Percentiles rank a stretch among this genome's conserved stretches.
phyloP scores from a whole-genome alignment of 2,329 filamentous ascomycete genomes.

The Botrytis hyacinthi region DNA sequence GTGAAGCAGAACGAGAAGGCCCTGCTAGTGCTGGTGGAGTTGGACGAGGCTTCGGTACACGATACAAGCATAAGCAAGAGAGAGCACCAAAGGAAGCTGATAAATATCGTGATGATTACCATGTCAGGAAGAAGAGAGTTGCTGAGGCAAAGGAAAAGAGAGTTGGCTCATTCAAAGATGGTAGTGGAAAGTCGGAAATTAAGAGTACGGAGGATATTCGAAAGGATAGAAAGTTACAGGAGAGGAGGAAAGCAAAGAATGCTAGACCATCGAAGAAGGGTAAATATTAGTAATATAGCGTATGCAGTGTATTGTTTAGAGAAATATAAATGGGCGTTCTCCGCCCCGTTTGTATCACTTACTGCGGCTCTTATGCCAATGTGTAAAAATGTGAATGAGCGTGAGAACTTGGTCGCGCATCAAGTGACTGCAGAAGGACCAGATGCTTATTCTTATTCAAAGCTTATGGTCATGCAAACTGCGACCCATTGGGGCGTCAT shows the following conservation, averaged over 20 bases:
- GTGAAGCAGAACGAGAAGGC: slow-evolving; percentile 67
- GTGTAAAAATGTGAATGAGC: neutral
- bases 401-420: neutral
- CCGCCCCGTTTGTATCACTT: neutral
- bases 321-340: slow-evolving; percentile 19
- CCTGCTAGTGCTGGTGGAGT: slow-evolving; percentile 37
- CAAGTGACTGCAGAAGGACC: neutral
- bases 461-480: neutral
- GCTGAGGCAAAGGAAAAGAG: slow-evolving; percentile 84
- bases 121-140: slow-evolving; percentile 85
- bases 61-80: slow-evolving; percentile 84
- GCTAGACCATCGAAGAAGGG: slow-evolving; percentile 70
- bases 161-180: slow-evolving; percentile 70
- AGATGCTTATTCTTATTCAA: neutral
- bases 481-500: neutral
- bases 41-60: slow-evolving; percentile 46
- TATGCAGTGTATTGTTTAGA: slow-evolving; percentile 20
- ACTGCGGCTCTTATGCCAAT: neutral
- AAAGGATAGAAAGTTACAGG: slow-evolving; percentile 74
- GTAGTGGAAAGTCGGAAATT: slow-evolving; percentile 73
- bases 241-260: slow-evolving; percentile 82
- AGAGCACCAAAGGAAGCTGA: slow-evolving; percentile 91
- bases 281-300: slow-evolving; percentile 17
- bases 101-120: slow-evolving; percentile 86
- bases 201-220: slow-evolving; percentile 80